Conservation (phyloP, 2,329 filamentous ascomycete species). For the Penicillium sp. region DNA sequence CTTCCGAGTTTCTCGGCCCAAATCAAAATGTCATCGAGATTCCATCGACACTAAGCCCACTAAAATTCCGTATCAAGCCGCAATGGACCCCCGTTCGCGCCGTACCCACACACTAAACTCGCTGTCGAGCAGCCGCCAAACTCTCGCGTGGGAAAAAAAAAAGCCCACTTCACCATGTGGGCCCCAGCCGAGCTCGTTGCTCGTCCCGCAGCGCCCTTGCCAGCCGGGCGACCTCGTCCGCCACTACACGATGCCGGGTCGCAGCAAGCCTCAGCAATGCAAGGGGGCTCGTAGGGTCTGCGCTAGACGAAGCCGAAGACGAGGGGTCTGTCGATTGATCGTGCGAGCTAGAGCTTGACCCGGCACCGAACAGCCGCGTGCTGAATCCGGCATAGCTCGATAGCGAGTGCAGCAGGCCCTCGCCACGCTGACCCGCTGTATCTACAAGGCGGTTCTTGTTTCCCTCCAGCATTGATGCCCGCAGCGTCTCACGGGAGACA, state of each 20-base stretch:
- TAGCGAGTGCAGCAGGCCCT: conserved; percentile 18
- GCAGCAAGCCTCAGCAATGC: conserved; percentile 28
- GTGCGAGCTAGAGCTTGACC: conserved; percentile 7
- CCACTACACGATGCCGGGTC: conserved; percentile 31
- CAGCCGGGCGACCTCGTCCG: conserved; percentile 27
- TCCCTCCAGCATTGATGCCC: background rate
- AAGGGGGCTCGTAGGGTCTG: conserved; percentile 10
- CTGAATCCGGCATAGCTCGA: conserved; percentile 17
- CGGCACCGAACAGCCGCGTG: conserved; percentile 10
- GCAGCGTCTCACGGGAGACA: conserved; percentile 26
- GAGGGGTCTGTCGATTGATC: background rate
- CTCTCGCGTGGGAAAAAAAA: background rate
- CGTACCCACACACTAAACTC: background rate
- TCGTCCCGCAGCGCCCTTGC: conserved; percentile 27
- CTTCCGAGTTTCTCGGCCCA: background rate
- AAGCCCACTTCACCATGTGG: conserved; percentile 17
- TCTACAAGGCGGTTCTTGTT: background rate
- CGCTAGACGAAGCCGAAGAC: background rate
- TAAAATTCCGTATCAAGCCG: background rate
- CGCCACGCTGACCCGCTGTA: background rate
- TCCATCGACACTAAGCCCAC: background rate
- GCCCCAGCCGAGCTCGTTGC: conserved; percentile 18
- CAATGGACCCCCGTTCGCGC: background rate
- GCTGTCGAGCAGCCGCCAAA: background rate
- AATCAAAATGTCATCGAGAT: background rate